Evolutionary conservation across 805 yeast genomes (phyloP), one percentile per base, ranked within the genome.

Genomic region (Barnettozyma sp.): DNA sequence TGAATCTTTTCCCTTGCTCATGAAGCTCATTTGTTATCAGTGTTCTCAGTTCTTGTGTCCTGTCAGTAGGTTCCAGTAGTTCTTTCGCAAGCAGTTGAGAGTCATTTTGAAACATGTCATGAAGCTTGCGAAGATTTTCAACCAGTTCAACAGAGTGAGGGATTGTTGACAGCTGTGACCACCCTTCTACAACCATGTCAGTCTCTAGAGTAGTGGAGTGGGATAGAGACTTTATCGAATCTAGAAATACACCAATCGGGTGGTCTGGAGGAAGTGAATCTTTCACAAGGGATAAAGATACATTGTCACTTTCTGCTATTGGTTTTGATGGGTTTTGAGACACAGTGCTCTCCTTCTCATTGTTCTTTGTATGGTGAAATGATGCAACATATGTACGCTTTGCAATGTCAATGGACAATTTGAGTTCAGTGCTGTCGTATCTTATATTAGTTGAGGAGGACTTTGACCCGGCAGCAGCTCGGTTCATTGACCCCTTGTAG

Each of bases 1-100:
- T 19, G 17, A 29, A 12, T 15, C 23, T 29, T n/a, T 29, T 29
- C 15, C 23, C 32, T 8, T 29, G 24, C 19, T 29, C 32, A n/a
- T 29, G 32, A 20, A 29, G 21, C 17, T 29, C 32, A 13, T 23
- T 22, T 6, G 32, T 29, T 6, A 29, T 19, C 12, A 20, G 22
- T 13, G 13, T 20, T n/a, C 32, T 19, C 32, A 29, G 6, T 10
- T 10, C 32, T 7, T 10, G 10, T 4, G 32, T 29, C 7, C 7
- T 12, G 6, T 18, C 21, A 3, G 18, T 13, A 13, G 32, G 32
- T 13, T 29, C 32, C 16, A 20, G n/a, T 6, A 29, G 15, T 16
- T 29, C 32, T 10, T 13, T 19, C 15, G n/a, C 8, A 4, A 29
- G 18, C 22, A 13, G 7, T 6, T 15, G 6, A 13, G n/a, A 24